Conservation (phyloP, 169 alveolate species). For the Cryptosporidium parvum region DNA sequence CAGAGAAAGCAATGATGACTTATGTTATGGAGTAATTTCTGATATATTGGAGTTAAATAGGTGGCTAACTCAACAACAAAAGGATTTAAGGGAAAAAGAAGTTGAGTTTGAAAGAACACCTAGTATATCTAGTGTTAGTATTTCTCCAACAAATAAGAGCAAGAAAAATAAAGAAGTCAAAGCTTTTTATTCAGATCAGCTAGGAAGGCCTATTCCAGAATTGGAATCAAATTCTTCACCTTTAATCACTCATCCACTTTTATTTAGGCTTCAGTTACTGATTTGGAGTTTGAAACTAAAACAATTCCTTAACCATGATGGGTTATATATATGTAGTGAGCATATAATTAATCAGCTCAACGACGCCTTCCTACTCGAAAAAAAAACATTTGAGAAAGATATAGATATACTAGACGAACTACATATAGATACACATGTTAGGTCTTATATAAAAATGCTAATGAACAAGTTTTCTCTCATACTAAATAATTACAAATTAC, state of each 20-base stretch:
- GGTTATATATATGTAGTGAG: slow-evolving; percentile 34
- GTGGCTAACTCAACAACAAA: background rate
- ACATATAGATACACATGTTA: slow-evolving; percentile 3
- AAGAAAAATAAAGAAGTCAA: background rate
- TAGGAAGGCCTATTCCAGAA: background rate
- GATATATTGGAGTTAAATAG: slow-evolving; percentile 34
- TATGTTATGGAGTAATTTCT: slow-evolving; percentile 31
- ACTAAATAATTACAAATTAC: background rate
- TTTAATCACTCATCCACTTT: slow-evolving; percentile 25
- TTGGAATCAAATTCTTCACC: slow-evolving; percentile 16
- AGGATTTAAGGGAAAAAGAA: background rate
- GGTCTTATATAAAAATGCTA: background rate
- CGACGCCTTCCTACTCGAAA: slow-evolving; percentile 1
- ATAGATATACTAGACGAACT: slow-evolving; percentile 33
- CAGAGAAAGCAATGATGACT: slow-evolving; percentile 17
- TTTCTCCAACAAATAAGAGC: slow-evolving; percentile 8
- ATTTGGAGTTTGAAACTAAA: slow-evolving; percentile 55
- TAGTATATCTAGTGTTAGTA: background rate
- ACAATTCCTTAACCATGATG: background rate
- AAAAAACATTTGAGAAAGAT: slow-evolving; percentile 2
- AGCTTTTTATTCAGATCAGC: background rate
- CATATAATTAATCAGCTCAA: slow-evolving; percentile 5
- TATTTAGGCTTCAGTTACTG: slow-evolving; percentile 34
- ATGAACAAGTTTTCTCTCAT: background rate
- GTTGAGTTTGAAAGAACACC: background rate